Evolutionary conservation across 2,329 filamentous ascomycete species (phyloP).

Genomic region (Neopestalotiopsis sp.): DNA sequence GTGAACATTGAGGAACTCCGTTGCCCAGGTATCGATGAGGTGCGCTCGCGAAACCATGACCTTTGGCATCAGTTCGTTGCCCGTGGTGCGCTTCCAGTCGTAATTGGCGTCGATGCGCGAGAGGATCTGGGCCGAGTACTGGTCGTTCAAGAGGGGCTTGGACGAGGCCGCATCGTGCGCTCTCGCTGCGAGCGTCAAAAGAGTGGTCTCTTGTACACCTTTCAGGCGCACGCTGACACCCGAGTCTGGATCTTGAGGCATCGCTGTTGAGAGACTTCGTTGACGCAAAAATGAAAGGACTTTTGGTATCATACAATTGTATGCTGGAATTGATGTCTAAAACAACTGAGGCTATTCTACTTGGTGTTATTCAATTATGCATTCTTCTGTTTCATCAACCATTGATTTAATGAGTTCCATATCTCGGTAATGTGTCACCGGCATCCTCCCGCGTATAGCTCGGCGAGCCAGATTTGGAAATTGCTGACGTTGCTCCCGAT

Average conservation of each 20-base stretch:
- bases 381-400: too few species aligned
- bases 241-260: not conserved
- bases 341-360: too few species aligned
- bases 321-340: too few species aligned
- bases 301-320: too few species aligned
- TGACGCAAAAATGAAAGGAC: too few species aligned
- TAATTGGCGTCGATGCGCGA: slow-evolving; percentile 7
- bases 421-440: not conserved
- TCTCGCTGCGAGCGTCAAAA: not conserved
- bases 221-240: not conserved
- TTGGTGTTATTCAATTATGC: too few species aligned
- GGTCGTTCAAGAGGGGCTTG: slow-evolving; percentile 19
- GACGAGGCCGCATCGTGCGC: not conserved
- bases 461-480: not conserved
- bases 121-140: slow-evolving; percentile 18
- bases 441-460: not conserved
- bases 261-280: too few species aligned
- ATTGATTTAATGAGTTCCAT: too few species aligned
- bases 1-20: not conserved
- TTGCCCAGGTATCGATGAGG: not conserved
- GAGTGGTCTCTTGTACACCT: not conserved
- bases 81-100: slow-evolving; percentile 5
- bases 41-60: not conserved
- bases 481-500: too few species aligned
- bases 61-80: not conserved